These are phyloP conservation scores for Backusella sp. DNA, from an alignment of 192 early-diverging fungal genomes.

Conservation along the genomic window DNA sequence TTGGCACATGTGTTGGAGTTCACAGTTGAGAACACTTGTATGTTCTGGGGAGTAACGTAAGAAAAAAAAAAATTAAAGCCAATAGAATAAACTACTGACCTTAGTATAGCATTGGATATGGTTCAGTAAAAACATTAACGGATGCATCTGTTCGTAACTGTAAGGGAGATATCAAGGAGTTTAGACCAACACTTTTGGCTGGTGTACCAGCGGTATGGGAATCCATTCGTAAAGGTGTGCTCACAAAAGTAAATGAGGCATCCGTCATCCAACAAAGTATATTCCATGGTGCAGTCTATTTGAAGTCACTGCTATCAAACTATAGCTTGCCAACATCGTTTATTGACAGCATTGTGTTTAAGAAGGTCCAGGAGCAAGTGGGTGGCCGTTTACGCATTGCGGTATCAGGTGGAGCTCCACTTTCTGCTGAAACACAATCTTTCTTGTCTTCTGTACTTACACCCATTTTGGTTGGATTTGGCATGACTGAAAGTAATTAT, in stretches of 20 bases:
- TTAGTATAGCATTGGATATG: constrained; percentile 48
- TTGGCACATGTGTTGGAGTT: constrained; percentile 74
- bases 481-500: constrained; percentile 45
- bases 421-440: constrained; percentile 79
- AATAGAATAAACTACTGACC: neutral
- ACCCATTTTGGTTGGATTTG: constrained; percentile 87
- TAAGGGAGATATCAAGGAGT: constrained; percentile 60
- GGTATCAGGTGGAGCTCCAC: constrained; percentile 85
- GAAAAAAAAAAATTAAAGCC: neutral
- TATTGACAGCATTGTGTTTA: constrained; percentile 79
- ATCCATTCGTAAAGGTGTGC: constrained; percentile 36
- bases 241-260: constrained; percentile 39
- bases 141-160: constrained; percentile 60
- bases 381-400: constrained; percentile 83
- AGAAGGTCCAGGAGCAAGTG: constrained; percentile 75
- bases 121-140: constrained; percentile 53
- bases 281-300: constrained; percentile 70
- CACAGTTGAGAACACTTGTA: constrained; percentile 40
- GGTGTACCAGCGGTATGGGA: constrained; percentile 72
- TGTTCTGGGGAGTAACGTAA: constrained; percentile 35
- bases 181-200: constrained; percentile 55
- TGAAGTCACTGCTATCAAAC: constrained; percentile 63
- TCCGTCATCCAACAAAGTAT: constrained; percentile 56
- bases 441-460: constrained; percentile 78
- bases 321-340: constrained; percentile 63